Conservation (phyloP, 495 filamentous ascomycete species). For the Neurospora sp. region DNA sequence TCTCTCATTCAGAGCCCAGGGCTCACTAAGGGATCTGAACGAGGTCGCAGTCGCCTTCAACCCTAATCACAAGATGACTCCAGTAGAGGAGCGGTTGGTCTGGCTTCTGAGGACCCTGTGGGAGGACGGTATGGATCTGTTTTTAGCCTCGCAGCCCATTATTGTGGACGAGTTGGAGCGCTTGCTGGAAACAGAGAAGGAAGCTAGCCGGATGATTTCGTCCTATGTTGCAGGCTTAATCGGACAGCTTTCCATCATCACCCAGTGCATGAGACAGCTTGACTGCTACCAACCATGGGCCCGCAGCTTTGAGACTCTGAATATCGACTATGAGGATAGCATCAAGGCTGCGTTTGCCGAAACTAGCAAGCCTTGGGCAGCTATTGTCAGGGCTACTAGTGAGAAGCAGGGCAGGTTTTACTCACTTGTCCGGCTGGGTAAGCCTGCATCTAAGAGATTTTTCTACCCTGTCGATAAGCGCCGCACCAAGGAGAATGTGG, state of each 20-base stretch:
- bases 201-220: slow-evolving; percentile 30
- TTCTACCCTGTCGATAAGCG: slow-evolving; percentile 42
- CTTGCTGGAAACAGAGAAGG: slow-evolving; percentile 26
- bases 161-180: slow-evolving; percentile 38
- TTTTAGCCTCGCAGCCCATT: slow-evolving; percentile 18
- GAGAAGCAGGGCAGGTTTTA: not conserved
- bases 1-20: slow-evolving; percentile 10
- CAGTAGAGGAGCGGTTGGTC: slow-evolving; percentile 15
- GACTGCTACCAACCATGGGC: slow-evolving; percentile 41
- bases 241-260: slow-evolving; percentile 34
- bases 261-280: slow-evolving; percentile 32
- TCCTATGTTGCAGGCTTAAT: slow-evolving; percentile 22
- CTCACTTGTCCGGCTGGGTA: slow-evolving; percentile 14
- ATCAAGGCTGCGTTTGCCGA: slow-evolving; percentile 13
- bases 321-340: slow-evolving; percentile 11
- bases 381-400: slow-evolving; percentile 8
- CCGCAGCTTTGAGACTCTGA: slow-evolving; percentile 20
- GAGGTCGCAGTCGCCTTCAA: not conserved
- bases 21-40: not conserved
- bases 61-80: slow-evolving; percentile 7
- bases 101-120: slow-evolving; percentile 25
- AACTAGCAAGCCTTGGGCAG: slow-evolving; percentile 3
- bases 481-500: slow-evolving; percentile 32
- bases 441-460: slow-evolving; percentile 26
- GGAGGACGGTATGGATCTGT: slow-evolving; percentile 17